These are phyloP conservation scores for Tetracladium setigerum DNA, from an alignment of 495 filamentous ascomycete species.

Conservation along the genomic window DNA sequence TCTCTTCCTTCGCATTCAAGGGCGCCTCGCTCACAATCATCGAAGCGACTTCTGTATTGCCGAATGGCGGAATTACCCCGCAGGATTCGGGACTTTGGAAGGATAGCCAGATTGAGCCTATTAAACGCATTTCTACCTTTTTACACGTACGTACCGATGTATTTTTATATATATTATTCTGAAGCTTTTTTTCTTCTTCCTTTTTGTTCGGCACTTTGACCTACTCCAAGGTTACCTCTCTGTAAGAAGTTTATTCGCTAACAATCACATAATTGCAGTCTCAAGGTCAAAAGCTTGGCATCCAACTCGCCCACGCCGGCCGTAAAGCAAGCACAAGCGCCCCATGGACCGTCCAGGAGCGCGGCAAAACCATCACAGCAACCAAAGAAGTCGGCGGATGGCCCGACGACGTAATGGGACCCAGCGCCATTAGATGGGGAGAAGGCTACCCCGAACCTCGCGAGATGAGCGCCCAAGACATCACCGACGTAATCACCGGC, in stretches of 20 bases:
- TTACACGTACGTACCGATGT: constrained; percentile 26
- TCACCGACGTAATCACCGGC: constrained; percentile 51
- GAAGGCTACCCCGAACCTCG: constrained; percentile 39
- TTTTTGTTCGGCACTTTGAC: too few species aligned
- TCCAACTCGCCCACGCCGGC: constrained; percentile 71
- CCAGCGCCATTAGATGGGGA: constrained; percentile 33
- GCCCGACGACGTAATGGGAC: constrained; percentile 58
- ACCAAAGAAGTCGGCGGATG: constrained; percentile 54
- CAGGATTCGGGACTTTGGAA: constrained; percentile 65
- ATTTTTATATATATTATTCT: too few species aligned
- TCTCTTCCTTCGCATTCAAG: constrained; percentile 54
- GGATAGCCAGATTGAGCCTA: constrained; percentile 56
- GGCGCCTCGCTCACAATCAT: constrained; percentile 58
- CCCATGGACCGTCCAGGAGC: constrained; percentile 45
- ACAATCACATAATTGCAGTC: constrained; percentile 16
- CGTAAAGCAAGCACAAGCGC: constrained; percentile 60
- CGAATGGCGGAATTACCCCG: constrained; percentile 66
- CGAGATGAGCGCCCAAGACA: constrained; percentile 53
- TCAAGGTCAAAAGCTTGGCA: constrained; percentile 59
- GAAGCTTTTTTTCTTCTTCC: constrained; percentile 15
- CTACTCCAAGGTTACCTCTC: too few species aligned
- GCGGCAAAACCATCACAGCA: constrained; percentile 32
- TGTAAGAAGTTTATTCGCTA: too few species aligned
- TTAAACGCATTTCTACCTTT: constrained; percentile 55
- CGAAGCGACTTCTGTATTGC: constrained; percentile 59